Percentiles rank a stretch among this genome's conserved stretches.
Evolutionary conservation across 805 yeast species (phyloP).

Genomic region (Priceomyces fermenticarens): DNA sequence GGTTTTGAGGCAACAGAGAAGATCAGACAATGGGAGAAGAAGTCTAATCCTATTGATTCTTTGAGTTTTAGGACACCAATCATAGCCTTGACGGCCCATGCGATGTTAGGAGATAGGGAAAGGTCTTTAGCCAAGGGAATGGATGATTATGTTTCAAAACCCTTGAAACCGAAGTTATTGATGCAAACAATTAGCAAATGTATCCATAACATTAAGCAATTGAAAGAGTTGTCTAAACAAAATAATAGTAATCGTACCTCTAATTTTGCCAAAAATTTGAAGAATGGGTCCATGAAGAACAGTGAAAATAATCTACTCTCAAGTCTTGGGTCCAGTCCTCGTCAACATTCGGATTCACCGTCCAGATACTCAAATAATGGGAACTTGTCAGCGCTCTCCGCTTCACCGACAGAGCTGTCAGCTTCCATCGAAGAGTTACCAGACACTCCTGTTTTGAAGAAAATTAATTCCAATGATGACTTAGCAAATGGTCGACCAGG

Average conservation of each 20-base stretch:
- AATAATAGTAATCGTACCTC: slow-evolving; percentile 44
- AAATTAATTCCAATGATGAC: slow-evolving; percentile 30
- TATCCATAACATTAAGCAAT: slow-evolving; percentile 64
- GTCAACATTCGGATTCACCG: slow-evolving; percentile 6
- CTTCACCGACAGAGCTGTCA: slow-evolving; percentile 13
- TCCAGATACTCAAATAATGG: slow-evolving; percentile 5
- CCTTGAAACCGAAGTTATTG: slow-evolving; percentile 76
- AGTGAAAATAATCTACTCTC: slow-evolving; percentile 12
- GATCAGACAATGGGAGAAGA: slow-evolving; percentile 85
- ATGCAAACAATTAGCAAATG: slow-evolving; percentile 85
- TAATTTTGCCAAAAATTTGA: slow-evolving; percentile 45
- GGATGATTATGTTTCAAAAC: slow-evolving; percentile 90
- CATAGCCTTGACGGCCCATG: slow-evolving; percentile 89
- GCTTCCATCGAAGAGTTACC: slow-evolving; percentile 10
- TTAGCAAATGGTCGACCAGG: slow-evolving; percentile 24
- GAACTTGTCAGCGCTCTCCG: slow-evolving; percentile 10
- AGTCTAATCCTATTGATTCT: slow-evolving; percentile 66
- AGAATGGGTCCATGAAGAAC: slow-evolving; percentile 30
- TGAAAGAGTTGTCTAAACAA: slow-evolving; percentile 53
- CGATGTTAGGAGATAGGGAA: slow-evolving; percentile 91
- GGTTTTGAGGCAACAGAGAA: slow-evolving; percentile 89
- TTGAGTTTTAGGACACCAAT: slow-evolving; percentile 78
- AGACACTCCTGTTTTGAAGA: slow-evolving; percentile 19
- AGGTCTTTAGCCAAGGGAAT: slow-evolving; percentile 82
- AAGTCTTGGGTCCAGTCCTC: slow-evolving; percentile 15